These are phyloP conservation scores for Debaryomyces nepalensis DNA, from an alignment of 1,139 yeast genomes.

Conservation along the genomic window DNA sequence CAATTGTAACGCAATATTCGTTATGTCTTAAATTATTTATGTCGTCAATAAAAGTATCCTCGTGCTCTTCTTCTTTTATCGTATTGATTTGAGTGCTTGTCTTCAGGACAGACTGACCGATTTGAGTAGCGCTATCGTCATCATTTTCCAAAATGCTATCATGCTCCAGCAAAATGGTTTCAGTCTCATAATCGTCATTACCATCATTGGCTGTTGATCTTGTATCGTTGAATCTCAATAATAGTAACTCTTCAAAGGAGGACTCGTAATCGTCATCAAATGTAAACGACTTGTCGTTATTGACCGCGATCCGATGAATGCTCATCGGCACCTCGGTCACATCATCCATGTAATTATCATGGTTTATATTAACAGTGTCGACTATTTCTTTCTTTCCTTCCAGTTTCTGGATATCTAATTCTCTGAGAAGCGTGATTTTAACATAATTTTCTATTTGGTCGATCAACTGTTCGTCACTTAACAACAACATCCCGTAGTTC, in stretches of 20 bases:
- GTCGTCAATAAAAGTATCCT: conserved; percentile 29
- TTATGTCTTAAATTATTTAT: conserved; percentile 42
- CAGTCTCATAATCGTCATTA: conserved; percentile 11
- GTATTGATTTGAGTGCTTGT: conserved; percentile 7
- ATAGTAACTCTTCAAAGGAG: conserved; percentile 28
- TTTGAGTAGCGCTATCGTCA: neutral
- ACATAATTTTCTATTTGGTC: conserved; percentile 37
- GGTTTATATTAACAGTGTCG: neutral
- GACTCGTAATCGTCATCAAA: conserved; percentile 26
- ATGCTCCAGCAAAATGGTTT: conserved; percentile 4
- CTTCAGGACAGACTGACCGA: conserved; percentile 1
- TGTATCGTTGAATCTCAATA: conserved; percentile 29
- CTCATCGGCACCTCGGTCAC: conserved; percentile 3
- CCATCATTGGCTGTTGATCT: conserved; percentile 21
- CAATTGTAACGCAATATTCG: conserved; percentile 24
- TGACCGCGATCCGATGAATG: conserved; percentile 18
- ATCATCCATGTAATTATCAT: conserved; percentile 1
- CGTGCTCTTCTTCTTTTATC: conserved; percentile 13
- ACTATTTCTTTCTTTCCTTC: neutral
- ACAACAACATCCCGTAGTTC: conserved; percentile 32
- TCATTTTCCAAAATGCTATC: conserved; percentile 5
- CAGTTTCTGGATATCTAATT: conserved; percentile 14
- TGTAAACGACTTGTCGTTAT: conserved; percentile 14
- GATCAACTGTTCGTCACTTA: conserved; percentile 36
- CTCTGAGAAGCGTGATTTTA: conserved; percentile 20